Evolutionary conservation across 1,139 yeast genomes (phyloP).

Genomic region (Kodamaea anthophila): DNA sequence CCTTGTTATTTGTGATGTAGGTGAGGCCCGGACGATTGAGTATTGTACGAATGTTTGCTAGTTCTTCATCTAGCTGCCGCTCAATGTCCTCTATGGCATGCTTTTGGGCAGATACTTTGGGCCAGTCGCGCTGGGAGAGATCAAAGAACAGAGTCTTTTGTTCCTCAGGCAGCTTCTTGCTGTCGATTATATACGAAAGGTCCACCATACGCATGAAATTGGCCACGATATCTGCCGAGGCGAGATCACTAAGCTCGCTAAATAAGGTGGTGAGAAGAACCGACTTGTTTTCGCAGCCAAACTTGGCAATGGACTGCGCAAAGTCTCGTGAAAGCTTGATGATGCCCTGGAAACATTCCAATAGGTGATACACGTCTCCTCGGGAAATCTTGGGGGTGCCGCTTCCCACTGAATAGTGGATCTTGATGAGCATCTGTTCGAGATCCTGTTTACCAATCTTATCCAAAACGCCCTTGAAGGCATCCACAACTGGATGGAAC

Average conservation of each 20-base stretch:
- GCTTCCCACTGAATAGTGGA: constrained; percentile 49
- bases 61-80: constrained; percentile 42
- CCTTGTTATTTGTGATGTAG: constrained; percentile 53
- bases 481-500: constrained; percentile 47
- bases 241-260: constrained; percentile 13
- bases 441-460: constrained; percentile 45
- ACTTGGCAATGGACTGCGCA: constrained; percentile 12
- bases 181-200: constrained; percentile 49
- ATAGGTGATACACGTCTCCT: constrained; percentile 57
- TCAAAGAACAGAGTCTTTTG: constrained; percentile 54
- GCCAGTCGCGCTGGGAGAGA: constrained; percentile 32
- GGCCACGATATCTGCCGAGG: constrained; percentile 15
- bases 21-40: constrained; percentile 55
- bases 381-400: constrained; percentile 47
- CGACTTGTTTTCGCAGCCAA: background rate
- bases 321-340: constrained; percentile 22
- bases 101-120: constrained; percentile 33
- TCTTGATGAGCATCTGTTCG: constrained; percentile 58
- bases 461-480: constrained; percentile 38
- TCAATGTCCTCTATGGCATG: constrained; percentile 42
- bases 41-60: constrained; percentile 35
- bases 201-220: constrained; percentile 50
- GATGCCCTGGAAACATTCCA: constrained; percentile 45
- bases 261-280: constrained; percentile 21
- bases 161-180: constrained; percentile 32